Base-by-base conservation (phyloP, 2,329 filamentous ascomycete species). In the Pseudogymnoascus destructans region DNA sequence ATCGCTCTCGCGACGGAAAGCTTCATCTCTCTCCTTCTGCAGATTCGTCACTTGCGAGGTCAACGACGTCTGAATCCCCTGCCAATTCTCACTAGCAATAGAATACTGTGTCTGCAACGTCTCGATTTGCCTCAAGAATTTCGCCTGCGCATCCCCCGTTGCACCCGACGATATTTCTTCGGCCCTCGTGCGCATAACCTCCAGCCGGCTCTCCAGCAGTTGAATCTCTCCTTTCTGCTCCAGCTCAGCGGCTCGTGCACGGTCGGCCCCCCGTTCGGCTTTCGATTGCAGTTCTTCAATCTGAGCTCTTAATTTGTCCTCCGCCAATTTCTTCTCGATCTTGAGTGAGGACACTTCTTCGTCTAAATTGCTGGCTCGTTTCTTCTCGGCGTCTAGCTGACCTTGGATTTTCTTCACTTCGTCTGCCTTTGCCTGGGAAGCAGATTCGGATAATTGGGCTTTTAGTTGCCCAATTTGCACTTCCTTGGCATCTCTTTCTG, bases 1-100 rank as follows among this genome's bases (percentile, higher is more conserved):
- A 36, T 97, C 93, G 4, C 82, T 85, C 72, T 98, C 93, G 60
- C 89, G 84, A 64, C 84, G 84, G 55, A 83, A 78, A 7, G 88
- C 81, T 66, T 98, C 93, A 67, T 97, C 91, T 59, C 89, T 82
- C 70, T 98, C 95, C 68, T 87, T 93, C 70, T 98, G 93, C 8
- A 97, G 75, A 55, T 76, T 85, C 3, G 84, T 79, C 9, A 93
- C 79, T 59, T 91, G 82, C 19, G 88, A 82, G 56, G 92, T 79
- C 30, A 98, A 73, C 2, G 88, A 95, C 8, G 87, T 82, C 71
- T 98, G 92, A 61, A 98, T 95, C 0, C 90, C 89, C 68, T 96
- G 91, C 93, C 95, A 98, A 66, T 98, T 98, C 67, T 95, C 89
- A 64, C 89, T 93, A 1, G 93, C 93, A 58, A 95, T 84, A 0